Evolutionary conservation across 1,139 yeast genomes (phyloP).

Genomic region (Kodamaea ohmeri): DNA sequence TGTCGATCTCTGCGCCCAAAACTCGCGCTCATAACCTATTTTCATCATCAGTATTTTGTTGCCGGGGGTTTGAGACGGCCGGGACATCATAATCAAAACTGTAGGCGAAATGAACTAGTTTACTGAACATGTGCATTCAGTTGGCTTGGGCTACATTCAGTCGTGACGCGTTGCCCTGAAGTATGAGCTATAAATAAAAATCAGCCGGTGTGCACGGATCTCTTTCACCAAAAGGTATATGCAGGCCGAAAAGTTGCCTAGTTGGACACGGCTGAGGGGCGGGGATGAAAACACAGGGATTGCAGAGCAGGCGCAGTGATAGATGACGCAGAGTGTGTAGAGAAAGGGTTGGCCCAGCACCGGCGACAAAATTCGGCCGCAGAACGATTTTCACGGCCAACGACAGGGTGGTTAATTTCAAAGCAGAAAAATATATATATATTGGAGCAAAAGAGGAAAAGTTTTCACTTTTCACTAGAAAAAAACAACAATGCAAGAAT

Average conservation of each 20-base stretch:
- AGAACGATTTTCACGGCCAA: no score
- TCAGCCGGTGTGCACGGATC: not conserved
- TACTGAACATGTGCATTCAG: no score
- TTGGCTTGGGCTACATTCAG: no score
- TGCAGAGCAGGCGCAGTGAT: not conserved
- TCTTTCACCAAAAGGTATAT: not conserved
- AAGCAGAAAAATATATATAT: conserved; percentile 3
- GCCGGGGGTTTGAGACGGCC: no score
- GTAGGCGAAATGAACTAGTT: no score
- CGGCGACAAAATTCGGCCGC: no score
- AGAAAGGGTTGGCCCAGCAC: no score
- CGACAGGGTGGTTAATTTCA: conserved; percentile 3
- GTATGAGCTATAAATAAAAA: no score
- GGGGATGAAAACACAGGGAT: not conserved
- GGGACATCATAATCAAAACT: no score
- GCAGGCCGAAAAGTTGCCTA: not conserved
- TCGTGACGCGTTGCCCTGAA: no score
- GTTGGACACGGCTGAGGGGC: not conserved
- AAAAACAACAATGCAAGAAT: conserved; percentile 53
- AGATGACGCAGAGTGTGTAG: not conserved
- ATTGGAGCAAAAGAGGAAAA: conserved; percentile 6
- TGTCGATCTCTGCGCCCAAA: not conserved
- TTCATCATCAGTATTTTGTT: not conserved
- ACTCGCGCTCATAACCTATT: not conserved
- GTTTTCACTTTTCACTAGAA: conserved; percentile 3